A percentile compares a stretch with the other conserved stretches of the same genome.
Evolutionary conservation across 805 yeast species (phyloP).

Genomic region (Ogataea nitratoaversa): DNA sequence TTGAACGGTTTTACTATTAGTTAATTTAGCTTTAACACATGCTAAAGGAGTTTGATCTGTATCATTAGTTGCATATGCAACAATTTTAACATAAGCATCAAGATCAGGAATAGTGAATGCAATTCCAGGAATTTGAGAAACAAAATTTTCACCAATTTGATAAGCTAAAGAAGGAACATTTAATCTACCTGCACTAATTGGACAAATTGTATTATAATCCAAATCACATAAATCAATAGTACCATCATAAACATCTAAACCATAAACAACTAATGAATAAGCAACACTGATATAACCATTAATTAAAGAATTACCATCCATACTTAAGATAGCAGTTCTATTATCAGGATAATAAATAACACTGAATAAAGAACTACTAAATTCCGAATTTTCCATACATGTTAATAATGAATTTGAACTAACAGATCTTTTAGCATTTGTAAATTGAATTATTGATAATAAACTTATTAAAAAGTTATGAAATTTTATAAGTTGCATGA

Average conservation of each 20-base stretch:
- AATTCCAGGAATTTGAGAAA: conserved; percentile 64
- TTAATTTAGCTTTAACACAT: conserved; percentile 83
- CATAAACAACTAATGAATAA: conserved; percentile 71
- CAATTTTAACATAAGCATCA: conserved; percentile 84
- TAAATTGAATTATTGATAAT: conserved; percentile 6
- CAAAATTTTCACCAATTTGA: conserved; percentile 36
- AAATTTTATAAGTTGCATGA: neutral
- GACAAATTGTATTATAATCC: conserved; percentile 59
- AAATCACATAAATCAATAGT: conserved; percentile 64
- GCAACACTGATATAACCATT: conserved; percentile 67
- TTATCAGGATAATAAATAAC: conserved; percentile 69
- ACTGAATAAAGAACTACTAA: conserved; percentile 80
- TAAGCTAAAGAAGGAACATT: conserved; percentile 49
- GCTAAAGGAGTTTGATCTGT: conserved; percentile 55
- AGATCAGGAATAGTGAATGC: conserved; percentile 92
- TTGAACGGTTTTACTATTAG: conserved; percentile 92
- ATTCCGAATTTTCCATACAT: conserved; percentile 86
- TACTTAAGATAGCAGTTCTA: conserved; percentile 55
- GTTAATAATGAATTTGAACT: conserved; percentile 66
- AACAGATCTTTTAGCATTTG: conserved; percentile 29
- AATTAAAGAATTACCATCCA: conserved; percentile 76
- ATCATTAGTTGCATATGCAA: conserved; percentile 50
- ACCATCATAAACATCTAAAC: conserved; percentile 56
- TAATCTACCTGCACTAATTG: conserved; percentile 82
- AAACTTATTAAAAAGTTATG: neutral